A percentile compares a stretch with the other conserved stretches of the same genome.
Evolutionary conservation across 2,329 filamentous ascomycete genomes (phyloP).

Genomic region (Apiospora marii): DNA sequence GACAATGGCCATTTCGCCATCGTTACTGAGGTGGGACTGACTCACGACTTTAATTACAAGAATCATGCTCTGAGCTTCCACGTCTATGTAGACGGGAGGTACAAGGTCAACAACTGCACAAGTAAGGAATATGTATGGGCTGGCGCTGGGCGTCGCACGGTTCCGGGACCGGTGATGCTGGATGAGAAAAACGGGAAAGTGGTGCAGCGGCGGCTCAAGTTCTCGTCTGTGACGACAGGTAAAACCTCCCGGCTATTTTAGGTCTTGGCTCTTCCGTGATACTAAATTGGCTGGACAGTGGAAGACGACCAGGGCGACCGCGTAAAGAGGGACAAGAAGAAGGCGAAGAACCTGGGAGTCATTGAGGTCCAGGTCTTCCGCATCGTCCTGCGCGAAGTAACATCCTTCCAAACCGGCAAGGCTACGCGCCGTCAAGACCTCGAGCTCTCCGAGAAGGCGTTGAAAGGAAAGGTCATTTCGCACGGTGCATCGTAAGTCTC

Average conservation of each 20-base stretch:
- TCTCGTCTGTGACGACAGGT: not conserved
- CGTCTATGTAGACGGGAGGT: not conserved
- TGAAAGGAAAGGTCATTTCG: slow-evolving; percentile 11
- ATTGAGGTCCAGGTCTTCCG: not conserved
- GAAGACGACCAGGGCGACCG: not conserved
- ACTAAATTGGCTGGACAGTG: not conserved
- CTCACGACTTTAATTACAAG: not conserved
- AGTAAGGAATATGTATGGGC: not conserved
- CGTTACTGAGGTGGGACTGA: not conserved
- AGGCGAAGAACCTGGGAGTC: not conserved
- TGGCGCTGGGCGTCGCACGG: not conserved
- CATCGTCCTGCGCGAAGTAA: not conserved
- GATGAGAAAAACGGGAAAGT: not conserved
- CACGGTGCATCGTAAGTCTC: not conserved
- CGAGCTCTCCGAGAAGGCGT: not conserved
- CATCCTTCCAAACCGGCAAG: not conserved
- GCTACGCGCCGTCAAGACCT: not conserved
- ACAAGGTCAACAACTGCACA: not conserved
- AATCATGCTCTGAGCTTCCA: not conserved
- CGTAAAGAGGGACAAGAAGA: not conserved
- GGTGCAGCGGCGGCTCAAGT: not conserved
- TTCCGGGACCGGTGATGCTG: not conserved
- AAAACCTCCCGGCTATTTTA: too few species aligned
- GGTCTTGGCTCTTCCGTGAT: not conserved
- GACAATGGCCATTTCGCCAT: not conserved